A percentile compares a stretch with the other conserved stretches of the same genome.
Evolutionary conservation across 345 rosid genomes (phyloP).

Genomic region (Eutrema heterophyllum): DNA sequence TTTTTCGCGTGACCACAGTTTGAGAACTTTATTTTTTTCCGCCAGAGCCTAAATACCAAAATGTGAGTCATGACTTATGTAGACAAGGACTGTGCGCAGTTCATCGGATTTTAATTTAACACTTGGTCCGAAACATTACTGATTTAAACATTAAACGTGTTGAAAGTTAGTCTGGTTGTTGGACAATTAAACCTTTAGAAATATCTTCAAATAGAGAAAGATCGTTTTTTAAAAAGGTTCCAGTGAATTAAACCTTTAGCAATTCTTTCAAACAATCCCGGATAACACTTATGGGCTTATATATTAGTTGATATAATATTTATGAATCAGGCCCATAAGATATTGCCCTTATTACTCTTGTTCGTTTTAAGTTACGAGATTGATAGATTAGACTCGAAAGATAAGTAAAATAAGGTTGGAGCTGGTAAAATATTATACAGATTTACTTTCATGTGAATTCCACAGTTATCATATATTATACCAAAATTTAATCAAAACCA

Average conservation of each 20-base stretch:
- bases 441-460: neutral
- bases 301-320: neutral
- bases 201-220: neutral
- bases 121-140: neutral
- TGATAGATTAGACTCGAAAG: neutral
- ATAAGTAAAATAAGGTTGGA: neutral
- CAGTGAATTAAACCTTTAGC: neutral
- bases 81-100: neutral
- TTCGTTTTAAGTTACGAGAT: neutral
- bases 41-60: neutral
- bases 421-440: neutral
- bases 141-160: neutral
- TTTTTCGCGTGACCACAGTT: conserved; percentile 24
- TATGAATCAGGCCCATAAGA: conserved; percentile 8
- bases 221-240: neutral
- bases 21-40: neutral
- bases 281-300: neutral
- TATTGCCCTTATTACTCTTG: neutral
- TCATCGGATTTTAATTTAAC: neutral
- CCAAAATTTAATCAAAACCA: neutral
- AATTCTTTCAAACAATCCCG: neutral
- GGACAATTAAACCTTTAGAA: no score
- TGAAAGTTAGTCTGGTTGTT: neutral
- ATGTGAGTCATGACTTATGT: neutral
- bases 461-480: neutral